Evolutionary conservation across 75 land plant species (phyloP).

Genomic region (Cryptomeria japonica): DNA sequence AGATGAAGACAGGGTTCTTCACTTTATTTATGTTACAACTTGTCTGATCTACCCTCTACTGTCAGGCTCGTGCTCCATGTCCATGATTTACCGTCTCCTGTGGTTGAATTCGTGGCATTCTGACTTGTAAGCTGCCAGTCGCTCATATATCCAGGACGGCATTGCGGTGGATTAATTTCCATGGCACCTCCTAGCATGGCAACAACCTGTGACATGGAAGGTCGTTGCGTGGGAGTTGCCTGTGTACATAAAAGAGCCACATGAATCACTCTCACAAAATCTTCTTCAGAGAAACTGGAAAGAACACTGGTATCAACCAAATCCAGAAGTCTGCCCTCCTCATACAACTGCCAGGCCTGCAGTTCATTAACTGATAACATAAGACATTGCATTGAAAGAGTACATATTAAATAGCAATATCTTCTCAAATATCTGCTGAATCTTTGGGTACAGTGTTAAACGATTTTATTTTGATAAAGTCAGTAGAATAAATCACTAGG

Average conservation of each 20-base stretch:
- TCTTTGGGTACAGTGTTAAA: neutral
- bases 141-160: neutral
- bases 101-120: neutral
- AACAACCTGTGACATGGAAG: conserved; percentile 25
- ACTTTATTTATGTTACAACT: neutral
- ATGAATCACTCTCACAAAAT: conserved; percentile 15
- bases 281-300: conserved; percentile 16
- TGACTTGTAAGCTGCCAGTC: neutral
- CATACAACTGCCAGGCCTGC: conserved; percentile 26
- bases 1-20: neutral
- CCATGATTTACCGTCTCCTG: neutral
- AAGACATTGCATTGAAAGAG: neutral
- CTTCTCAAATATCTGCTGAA: neutral
- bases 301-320: conserved; percentile 7
- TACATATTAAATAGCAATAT: neutral
- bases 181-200: conserved; percentile 17
- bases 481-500: conserved; percentile 1
- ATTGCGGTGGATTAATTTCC: neutral
- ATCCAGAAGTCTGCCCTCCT: conserved; percentile 22
- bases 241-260: conserved; percentile 29
- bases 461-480: neutral
- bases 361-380: conserved; percentile 1
- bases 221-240: conserved; percentile 15
- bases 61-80: neutral
- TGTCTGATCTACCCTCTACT: neutral